Conservation (phyloP, 768 basidiomycete species). For the Rhodotorula taiwanensis region DNA sequence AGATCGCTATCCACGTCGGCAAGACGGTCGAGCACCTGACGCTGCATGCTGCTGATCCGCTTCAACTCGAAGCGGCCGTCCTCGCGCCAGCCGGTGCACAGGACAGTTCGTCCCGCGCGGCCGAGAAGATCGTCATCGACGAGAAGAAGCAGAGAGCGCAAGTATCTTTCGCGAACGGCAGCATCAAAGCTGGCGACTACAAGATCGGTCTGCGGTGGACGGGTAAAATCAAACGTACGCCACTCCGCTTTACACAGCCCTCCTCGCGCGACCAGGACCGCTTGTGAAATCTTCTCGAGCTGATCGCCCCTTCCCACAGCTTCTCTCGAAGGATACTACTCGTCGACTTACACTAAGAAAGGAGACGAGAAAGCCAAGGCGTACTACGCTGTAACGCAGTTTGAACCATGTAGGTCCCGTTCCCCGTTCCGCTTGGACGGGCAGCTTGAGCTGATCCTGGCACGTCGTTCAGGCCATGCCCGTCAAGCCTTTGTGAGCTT, state of each 20-base stretch:
- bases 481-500: slow-evolving; percentile 43
- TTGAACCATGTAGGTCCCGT: slow-evolving; percentile 57
- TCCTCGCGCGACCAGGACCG: too few relatives aligned
- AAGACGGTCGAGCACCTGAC: slow-evolving; percentile 54
- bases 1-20: slow-evolving; percentile 63
- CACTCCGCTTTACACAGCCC: too few relatives aligned
- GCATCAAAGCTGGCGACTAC: slow-evolving; percentile 49
- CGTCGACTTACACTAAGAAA: slow-evolving; percentile 29
- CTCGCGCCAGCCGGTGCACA: too few relatives aligned
- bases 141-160: slow-evolving; percentile 59
- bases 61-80: slow-evolving; percentile 56
- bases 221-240: slow-evolving; percentile 55
- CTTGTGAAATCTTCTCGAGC: too few relatives aligned
- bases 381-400: slow-evolving; percentile 70
- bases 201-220: slow-evolving; percentile 62
- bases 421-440: too few relatives aligned
- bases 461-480: slow-evolving; percentile 19
- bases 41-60: slow-evolving; percentile 57
- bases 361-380: slow-evolving; percentile 41
- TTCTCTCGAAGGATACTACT: slow-evolving; percentile 35
- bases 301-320: background rate
- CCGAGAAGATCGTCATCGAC: slow-evolving; percentile 53
- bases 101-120: slow-evolving; percentile 50
- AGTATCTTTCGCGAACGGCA: slow-evolving; percentile 53
- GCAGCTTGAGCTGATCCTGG: too few relatives aligned